These are phyloP conservation scores for Aechmea fasciata DNA, from an alignment of 176 grass and related monocot genomes.

Conservation along the genomic window DNA sequence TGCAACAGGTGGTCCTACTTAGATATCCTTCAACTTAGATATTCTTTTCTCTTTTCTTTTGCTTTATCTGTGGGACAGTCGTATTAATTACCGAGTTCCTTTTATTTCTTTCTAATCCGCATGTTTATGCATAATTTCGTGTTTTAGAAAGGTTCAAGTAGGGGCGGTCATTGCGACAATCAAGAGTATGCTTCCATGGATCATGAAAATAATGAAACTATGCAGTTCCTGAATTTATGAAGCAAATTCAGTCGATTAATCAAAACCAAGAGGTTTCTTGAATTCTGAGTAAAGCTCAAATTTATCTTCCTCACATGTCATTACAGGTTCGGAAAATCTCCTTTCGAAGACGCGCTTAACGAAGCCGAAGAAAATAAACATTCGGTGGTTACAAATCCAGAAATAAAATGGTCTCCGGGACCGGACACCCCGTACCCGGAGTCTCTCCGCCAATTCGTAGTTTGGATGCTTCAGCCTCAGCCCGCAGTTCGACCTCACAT, in stretches of 20 bases:
- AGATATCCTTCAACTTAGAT: no score
- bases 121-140: no score
- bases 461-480: constrained; percentile 91
- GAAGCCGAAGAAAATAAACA: constrained; percentile 66
- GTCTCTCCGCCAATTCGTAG: constrained; percentile 54
- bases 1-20: no score
- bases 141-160: no score
- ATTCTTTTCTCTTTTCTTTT: no score
- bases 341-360: constrained; percentile 74
- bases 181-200: no score
- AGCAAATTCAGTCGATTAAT: background rate
- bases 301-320: background rate
- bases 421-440: constrained; percentile 41
- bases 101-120: no score
- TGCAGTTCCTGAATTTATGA: no score
- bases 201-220: no score
- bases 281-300: background rate
- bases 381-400: constrained; percentile 45
- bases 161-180: no score
- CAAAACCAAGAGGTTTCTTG: background rate
- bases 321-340: constrained; percentile 65
- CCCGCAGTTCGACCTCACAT: constrained; percentile 66
- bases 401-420: constrained; percentile 66
- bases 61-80: no score
- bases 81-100: no score